Percentiles rank a stretch among this genome's conserved stretches.
Evolutionary conservation across 495 filamentous ascomycete genomes (phyloP).

Genomic region (Talaromyces trachyspermus): DNA sequence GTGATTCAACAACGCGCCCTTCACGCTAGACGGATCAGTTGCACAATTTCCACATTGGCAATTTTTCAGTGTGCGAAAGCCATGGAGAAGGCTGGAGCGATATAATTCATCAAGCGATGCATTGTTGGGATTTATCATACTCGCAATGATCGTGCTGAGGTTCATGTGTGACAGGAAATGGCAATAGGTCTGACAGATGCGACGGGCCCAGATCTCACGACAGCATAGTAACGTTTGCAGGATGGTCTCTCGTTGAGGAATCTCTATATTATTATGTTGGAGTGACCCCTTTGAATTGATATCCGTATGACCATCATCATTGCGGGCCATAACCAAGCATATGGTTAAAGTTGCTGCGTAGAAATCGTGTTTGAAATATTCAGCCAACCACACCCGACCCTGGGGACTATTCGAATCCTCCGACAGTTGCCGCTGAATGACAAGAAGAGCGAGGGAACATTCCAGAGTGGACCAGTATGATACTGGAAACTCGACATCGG

Average conservation of each 20-base stretch:
- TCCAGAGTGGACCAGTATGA: slow-evolving; percentile 8
- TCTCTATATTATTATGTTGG: not conserved
- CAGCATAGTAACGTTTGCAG: slow-evolving; percentile 4
- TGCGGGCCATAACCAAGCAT: slow-evolving; percentile 2
- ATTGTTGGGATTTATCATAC: not conserved
- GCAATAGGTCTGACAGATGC: slow-evolving; percentile 8
- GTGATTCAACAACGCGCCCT: slow-evolving; percentile 2
- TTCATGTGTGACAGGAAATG: slow-evolving; percentile 7
- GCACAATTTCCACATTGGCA: slow-evolving; percentile 6
- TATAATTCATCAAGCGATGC: not conserved
- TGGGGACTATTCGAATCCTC: slow-evolving; percentile 1
- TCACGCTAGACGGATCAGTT: slow-evolving; percentile 1
- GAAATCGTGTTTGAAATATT: slow-evolving; percentile 8
- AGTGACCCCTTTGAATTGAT: not conserved
- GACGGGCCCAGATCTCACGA: slow-evolving; percentile 7
- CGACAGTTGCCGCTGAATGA: slow-evolving; percentile 2
- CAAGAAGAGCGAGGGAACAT: slow-evolving; percentile 1
- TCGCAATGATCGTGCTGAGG: not conserved
- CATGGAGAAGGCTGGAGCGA: not conserved
- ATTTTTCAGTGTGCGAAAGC: slow-evolving; percentile 7
- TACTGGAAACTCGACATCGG: slow-evolving; percentile 4
- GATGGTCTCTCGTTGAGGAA: slow-evolving; percentile 8
- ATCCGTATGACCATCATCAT: not conserved
- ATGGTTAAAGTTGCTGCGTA: slow-evolving; percentile 7
- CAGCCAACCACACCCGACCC: slow-evolving; percentile 1